Conservation (phyloP, 73 alveolate genomes). For the Tetrahymena elliotti region DNA sequence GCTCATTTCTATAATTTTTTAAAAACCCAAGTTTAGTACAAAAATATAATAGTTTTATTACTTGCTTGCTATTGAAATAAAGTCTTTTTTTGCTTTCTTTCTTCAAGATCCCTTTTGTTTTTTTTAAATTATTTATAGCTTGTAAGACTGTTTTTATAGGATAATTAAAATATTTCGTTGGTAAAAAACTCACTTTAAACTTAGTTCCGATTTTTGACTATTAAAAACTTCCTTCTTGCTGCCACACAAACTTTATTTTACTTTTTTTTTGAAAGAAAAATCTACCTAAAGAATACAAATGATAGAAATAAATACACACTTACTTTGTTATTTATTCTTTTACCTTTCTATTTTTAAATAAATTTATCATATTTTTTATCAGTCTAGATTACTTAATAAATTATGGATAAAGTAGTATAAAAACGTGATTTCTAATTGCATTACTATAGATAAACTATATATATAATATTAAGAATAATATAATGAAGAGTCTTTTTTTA, state of each 20-base stretch:
- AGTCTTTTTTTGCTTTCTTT: neutral
- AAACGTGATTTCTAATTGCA: too few species aligned
- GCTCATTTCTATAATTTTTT: neutral
- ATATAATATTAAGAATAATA: too few species aligned
- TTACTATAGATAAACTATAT: too few species aligned
- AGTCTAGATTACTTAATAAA: too few species aligned
- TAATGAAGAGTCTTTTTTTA: too few species aligned
- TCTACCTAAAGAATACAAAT: neutral
- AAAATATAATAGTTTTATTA: neutral
- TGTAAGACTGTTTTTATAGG: neutral
- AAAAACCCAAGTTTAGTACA: neutral
- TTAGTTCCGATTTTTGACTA: neutral
- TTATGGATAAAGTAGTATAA: too few species aligned
- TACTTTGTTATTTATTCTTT: neutral
- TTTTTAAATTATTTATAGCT: neutral
- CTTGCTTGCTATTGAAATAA: neutral
- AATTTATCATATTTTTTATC: too few species aligned
- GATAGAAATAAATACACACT: too few species aligned
- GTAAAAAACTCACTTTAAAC: neutral
- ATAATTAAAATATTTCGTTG: neutral
- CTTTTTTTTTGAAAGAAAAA: too few species aligned
- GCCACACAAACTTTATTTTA: neutral
- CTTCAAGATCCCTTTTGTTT: neutral
- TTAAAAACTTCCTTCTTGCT: too few species aligned
- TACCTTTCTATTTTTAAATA: neutral